Base-by-base conservation (phyloP, 176 grass and related monocot genomes). In the Triticum urartu region DNA sequence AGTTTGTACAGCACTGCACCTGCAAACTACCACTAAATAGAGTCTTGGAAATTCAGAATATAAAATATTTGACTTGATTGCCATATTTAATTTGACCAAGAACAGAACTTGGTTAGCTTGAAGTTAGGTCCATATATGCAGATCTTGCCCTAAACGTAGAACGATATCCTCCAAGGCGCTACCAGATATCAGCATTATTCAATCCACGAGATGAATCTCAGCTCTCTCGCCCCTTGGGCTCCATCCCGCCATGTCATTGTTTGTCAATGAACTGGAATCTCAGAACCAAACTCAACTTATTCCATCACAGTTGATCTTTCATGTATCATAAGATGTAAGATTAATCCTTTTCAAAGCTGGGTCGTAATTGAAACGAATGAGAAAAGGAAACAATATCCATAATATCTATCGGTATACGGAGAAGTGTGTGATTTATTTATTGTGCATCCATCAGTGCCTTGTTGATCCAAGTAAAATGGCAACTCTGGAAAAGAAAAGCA, bases 61-160 rank as follows among this genome's bases (percentile, higher is more conserved):
- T 36, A 28, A 79, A 61, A 63, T 47, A 48, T 48, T 47, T 74
- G 71, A 48, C n/a, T 74, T 14, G 11, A 48, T 7, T 75, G 42
- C 24, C 39, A 26, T 48, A 48, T 28, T 48, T 75, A 75, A 42
- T 79, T 79, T 9, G 6, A 25, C 33, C 14, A 39, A 61, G 33
- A 62, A 39, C 56, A 62, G 33, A 62, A 61, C 34, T 25, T 62
- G 60, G 78, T 80, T 80, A 33, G 28, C 22, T 65, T 45, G 22
- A 18, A 66, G 61, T 66, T 80, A 66, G 78, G 61, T 43, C 24
- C 78, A 26, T 80, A 11, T 32, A 80, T 38, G 60, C 38, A 80
- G 30, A 80, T 66, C 24, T 63, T 62, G 30, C 22, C 39, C 61
- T 18, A 28, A 30, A 65, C 30, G n/a, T 80, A 45, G 22, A 80